A percentile compares a stretch with the other conserved stretches of the same genome.
phyloP scores from a whole-genome alignment of 1,139 yeast species.

The Pichia sp. region DNA sequence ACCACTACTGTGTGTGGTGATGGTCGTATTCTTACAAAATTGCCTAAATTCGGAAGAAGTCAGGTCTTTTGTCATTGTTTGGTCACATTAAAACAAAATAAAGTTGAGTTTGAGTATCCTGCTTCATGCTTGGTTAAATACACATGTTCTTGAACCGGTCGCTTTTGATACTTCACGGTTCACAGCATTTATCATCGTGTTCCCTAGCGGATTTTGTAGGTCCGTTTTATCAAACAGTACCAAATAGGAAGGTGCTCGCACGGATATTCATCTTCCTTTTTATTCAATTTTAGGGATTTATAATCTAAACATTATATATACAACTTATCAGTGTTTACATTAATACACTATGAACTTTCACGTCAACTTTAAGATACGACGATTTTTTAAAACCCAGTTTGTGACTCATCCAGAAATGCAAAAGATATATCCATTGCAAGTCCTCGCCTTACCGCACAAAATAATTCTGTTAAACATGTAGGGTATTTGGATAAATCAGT shows the following conservation, averaged over 20 bases:
- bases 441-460: conserved; percentile 4
- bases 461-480: neutral
- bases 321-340: too few species aligned
- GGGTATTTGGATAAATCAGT: neutral
- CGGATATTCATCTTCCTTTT: neutral
- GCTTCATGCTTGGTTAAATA: too few species aligned
- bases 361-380: too few species aligned
- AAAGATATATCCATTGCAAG: conserved; percentile 11
- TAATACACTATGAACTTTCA: too few species aligned
- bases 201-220: neutral
- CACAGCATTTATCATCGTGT: too few species aligned
- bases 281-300: too few species aligned
- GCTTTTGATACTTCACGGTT: too few species aligned
- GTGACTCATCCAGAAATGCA: conserved; percentile 7
- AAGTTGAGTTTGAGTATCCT: too few species aligned
- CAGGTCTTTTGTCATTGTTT: neutral
- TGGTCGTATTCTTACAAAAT: neutral
- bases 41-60: conserved; percentile 1
- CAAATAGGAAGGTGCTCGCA: neutral
- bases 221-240: neutral
- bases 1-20: conserved; percentile 3
- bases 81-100: too few species aligned
- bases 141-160: too few species aligned
- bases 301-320: too few species aligned
- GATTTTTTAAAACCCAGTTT: neutral